Conservation (phyloP, 2,329 filamentous ascomycete species). For the Aphanoascus verrucosus region DNA sequence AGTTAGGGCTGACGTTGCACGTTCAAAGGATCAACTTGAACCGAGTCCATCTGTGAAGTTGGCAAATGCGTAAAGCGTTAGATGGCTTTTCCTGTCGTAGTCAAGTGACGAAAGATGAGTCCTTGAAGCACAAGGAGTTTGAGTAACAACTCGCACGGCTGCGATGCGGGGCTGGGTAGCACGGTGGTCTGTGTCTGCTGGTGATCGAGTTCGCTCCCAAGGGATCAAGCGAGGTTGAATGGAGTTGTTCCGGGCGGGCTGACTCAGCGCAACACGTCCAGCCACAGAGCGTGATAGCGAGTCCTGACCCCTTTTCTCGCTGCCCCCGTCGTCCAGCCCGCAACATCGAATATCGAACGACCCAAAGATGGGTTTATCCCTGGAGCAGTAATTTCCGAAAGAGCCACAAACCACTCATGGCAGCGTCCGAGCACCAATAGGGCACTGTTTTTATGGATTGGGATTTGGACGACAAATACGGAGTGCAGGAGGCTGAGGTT, state of each 20-base stretch:
- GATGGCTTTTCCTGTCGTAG: no score
- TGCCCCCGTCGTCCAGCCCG: neutral
- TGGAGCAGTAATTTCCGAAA: constrained; percentile 9
- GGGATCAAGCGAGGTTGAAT: no score
- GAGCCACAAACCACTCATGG: neutral
- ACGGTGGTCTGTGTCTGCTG: neutral
- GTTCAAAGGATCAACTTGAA: neutral
- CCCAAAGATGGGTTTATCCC: constrained; percentile 3
- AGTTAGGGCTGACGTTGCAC: constrained; percentile 13
- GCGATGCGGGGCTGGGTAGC: no score
- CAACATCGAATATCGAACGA: no score
- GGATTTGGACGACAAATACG: neutral
- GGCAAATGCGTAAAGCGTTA: neutral
- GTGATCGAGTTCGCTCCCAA: no score
- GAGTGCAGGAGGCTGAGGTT: no score
- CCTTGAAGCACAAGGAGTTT: no score
- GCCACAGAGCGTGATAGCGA: no score
- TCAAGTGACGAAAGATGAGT: no score
- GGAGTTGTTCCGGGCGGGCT: no score
- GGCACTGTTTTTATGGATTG: neutral
- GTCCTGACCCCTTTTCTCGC: neutral
- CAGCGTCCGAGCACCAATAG: neutral
- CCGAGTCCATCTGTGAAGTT: neutral
- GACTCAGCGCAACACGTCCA: no score
- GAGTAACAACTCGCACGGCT: no score